Evolutionary conservation across 1,284 basidiomycete species (phyloP), one percentile per base, ranked within the genome.

Genomic region (Papiliotrema nemorosa): DNA sequence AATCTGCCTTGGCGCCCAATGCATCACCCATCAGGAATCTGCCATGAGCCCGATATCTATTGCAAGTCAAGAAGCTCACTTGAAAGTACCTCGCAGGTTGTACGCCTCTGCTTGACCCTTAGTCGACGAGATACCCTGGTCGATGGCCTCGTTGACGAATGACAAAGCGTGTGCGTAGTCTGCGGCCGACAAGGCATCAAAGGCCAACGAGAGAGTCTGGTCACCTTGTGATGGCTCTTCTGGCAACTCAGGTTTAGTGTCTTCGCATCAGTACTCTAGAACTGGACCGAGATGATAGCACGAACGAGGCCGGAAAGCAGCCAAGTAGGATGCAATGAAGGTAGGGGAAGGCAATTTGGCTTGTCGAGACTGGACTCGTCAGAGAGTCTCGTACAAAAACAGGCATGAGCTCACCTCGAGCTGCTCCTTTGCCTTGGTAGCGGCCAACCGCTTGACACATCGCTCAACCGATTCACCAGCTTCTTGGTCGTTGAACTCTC

Each of bases 1-100:
- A 78, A 70, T 97, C 94, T 3, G 77, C 81, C 69, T 92, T 88
- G 40, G 94, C 91, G n/a, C 85, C 86, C 1, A 79, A 74, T 25
- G 92, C 83, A 62, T 97, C 87, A 49, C 86, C 87, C 55, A 87
- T 86, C 53, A 98, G 79, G 82, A 97, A 98, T 66, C 86, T 86
- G 62, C 25, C 16, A 39, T 31, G 27, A 33, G 36, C 42, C 2
- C 20, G 25, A n/a, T 3, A 24, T 2, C n/a, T 38, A 6, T 44
- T 4, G 16, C 21, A 20, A 35, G 12, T 35, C 14, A 21, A 31
- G 26, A 22, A 21, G 76, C 83, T 31, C 58, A 87, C 85, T 90
- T 88, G 85, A 93, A 97, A 2, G 94, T 98, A 49, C 92, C 96
- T 44, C 92, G 83, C 61, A 98, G 79, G 78, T 97, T 97, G 66